Conservation (phyloP, 2,329 filamentous ascomycete genomes). For the Ophiostoma sp. region DNA sequence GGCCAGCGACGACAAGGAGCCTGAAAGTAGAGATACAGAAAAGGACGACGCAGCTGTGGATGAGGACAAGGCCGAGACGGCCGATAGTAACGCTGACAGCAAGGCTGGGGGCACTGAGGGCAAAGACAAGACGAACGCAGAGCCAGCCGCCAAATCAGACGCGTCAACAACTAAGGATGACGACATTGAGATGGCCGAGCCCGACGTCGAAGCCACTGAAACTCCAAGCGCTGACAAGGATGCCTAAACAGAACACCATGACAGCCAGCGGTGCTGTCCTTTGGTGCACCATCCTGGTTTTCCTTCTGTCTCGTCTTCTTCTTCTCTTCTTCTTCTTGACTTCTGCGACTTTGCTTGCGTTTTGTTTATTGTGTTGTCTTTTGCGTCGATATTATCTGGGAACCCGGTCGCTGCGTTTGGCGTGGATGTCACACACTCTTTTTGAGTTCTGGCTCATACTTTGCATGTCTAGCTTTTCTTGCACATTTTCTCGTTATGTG, state of each 20-base stretch:
- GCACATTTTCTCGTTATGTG: too few species aligned
- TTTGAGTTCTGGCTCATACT: not conserved
- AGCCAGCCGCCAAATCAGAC: not conserved
- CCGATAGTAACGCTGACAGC: slow-evolving; percentile 9
- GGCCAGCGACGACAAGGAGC: slow-evolving; percentile 14
- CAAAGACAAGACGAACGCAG: not conserved
- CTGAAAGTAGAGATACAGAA: slow-evolving; percentile 6
- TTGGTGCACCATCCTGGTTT: not conserved
- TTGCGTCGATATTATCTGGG: not conserved
- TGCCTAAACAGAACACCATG: slow-evolving; percentile 17
- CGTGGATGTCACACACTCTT: not conserved
- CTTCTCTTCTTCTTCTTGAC: not conserved
- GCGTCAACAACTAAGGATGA: slow-evolving; percentile 36
- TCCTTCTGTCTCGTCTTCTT: not conserved
- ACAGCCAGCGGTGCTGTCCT: not conserved
- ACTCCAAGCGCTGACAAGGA: slow-evolving; percentile 26
- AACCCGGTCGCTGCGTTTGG: not conserved
- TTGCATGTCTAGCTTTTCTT: too few species aligned
- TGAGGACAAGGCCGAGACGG: not conserved
- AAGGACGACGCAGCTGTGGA: slow-evolving; percentile 17
- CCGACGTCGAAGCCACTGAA: slow-evolving; percentile 35
- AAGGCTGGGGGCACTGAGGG: not conserved
- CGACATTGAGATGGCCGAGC: slow-evolving; percentile 46
- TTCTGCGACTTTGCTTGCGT: not conserved
- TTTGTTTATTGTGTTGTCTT: not conserved